Evolutionary conservation across 2,329 filamentous ascomycete genomes (phyloP).

Genomic region (Apiospora marii): DNA sequence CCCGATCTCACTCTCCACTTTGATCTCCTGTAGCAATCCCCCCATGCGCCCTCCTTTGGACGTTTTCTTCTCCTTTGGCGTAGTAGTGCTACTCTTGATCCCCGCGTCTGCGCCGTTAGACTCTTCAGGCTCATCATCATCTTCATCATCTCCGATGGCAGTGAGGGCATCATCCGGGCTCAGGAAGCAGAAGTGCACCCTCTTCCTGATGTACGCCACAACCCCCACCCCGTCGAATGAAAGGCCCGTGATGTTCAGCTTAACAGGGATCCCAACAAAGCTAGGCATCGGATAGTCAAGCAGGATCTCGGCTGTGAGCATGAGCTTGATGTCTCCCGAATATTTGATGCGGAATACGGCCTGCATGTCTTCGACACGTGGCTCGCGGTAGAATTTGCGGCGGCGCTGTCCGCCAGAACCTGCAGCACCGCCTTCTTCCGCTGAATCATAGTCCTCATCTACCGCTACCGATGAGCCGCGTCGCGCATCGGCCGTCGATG

Average conservation of each 20-base stretch:
- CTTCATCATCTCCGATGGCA: constrained; percentile 61
- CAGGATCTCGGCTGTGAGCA: constrained; percentile 92
- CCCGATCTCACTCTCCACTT: constrained; percentile 97
- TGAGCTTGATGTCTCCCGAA: constrained; percentile 84
- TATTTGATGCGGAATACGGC: constrained; percentile 92
- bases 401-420: constrained; percentile 45
- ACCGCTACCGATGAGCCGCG: constrained; percentile 30
- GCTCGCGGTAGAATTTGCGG: constrained; percentile 60
- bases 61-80: constrained; percentile 38
- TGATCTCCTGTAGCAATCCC: constrained; percentile 88
- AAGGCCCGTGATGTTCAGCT: constrained; percentile 92
- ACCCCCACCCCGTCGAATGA: constrained; percentile 96
- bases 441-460: constrained; percentile 31
- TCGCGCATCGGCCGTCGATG: constrained; percentile 38
- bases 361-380: constrained; percentile 85
- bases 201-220: constrained; percentile 86
- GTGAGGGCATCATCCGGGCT: constrained; percentile 89
- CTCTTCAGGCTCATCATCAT: constrained; percentile 46
- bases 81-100: constrained; percentile 25
- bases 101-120: background rate
- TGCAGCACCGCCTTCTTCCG: constrained; percentile 19
- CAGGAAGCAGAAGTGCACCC: constrained; percentile 93
- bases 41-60: constrained; percentile 57
- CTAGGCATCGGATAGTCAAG: constrained; percentile 98
- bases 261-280: constrained; percentile 94